Base-by-base conservation (phyloP, 75 land plant genomes). In the Isoetes taiwanensis region DNA sequence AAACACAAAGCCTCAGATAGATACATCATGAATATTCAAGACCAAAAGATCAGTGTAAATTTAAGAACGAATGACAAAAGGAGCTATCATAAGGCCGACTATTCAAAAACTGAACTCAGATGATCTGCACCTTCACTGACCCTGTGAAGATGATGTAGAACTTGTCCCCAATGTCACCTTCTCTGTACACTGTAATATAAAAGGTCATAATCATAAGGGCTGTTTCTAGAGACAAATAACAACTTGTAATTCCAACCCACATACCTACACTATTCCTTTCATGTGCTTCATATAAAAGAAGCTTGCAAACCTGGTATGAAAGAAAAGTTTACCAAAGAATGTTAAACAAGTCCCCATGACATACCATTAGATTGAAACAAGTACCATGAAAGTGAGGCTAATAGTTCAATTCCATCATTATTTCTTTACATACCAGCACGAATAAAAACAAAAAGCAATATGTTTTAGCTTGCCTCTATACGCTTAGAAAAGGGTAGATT, bases 131-230 rank as follows among this genome's bases (percentile, higher is more conserved):
- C 62, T 59, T 59, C 43, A 71, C 68, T 30, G 58, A 64, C 12
- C 73, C 73, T 29, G 73, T 71, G 43, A 64, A 71, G 17, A 71
- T 60, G 12, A 71, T 57, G 54, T 64, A 71, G 27, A 71, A 58
- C 9, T 32, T 58, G 54, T 32, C 31, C 39, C 57, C 73, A 24
- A 32, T 12, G 16, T 64, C 67, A 52, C 73, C 68, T 32, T 65
- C 50, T 24, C 52, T 32, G 28, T 58, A 57, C 0, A 70, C 73
- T 70, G 62, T 35, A 64, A 30, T 17, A 3, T 40, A 20, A 43
- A 11, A n/a, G 27, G n/a, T 61, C 34, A 28, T 10, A 41, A 59
- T 48, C 30, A 19, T 58, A 17, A 6, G 1, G 25, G 26, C 17
- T 1, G 23, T 1, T 32, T 28, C 2, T 28, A 19, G 14, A 26